A percentile compares a stretch with the other conserved stretches of the same genome.
These are phyloP conservation scores for Stachybotrys chartarum DNA, from an alignment of 2,329 filamentous ascomycete genomes.

Conservation along the genomic window DNA sequence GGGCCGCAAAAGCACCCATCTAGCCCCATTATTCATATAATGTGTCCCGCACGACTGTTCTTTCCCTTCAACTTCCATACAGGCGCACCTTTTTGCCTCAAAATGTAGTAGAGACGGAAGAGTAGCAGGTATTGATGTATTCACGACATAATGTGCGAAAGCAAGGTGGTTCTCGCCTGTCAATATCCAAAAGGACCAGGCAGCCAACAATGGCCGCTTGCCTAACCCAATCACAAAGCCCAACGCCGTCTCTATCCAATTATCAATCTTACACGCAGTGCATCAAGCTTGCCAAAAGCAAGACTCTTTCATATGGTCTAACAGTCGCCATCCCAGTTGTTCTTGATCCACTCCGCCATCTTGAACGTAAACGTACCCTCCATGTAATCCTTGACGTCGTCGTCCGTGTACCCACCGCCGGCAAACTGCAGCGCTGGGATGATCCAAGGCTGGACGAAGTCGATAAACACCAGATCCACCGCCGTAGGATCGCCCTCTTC, in stretches of 20 bases:
- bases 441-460: conserved; percentile 82
- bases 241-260: neutral
- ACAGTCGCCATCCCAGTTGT: conserved; percentile 49
- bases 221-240: neutral
- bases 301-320: conserved; percentile 9
- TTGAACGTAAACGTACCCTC: conserved; percentile 49
- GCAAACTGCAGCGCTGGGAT: conserved; percentile 62
- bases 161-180: too few species aligned
- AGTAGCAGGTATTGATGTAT: too few species aligned
- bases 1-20: neutral
- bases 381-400: conserved; percentile 44
- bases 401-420: conserved; percentile 40
- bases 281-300: neutral
- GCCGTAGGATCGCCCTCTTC: conserved; percentile 51
- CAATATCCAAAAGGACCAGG: too few species aligned
- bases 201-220: too few species aligned
- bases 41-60: too few species aligned
- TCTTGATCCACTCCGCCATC: conserved; percentile 49
- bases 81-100: too few species aligned
- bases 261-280: neutral
- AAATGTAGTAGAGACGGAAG: too few species aligned
- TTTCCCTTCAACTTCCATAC: too few species aligned
- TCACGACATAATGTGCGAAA: too few species aligned
- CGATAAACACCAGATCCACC: conserved; percentile 85
- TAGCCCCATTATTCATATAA: too few species aligned